Base-by-base conservation (phyloP, 2,329 filamentous ascomycete genomes). In the Chrysosporium keratinophilum region DNA sequence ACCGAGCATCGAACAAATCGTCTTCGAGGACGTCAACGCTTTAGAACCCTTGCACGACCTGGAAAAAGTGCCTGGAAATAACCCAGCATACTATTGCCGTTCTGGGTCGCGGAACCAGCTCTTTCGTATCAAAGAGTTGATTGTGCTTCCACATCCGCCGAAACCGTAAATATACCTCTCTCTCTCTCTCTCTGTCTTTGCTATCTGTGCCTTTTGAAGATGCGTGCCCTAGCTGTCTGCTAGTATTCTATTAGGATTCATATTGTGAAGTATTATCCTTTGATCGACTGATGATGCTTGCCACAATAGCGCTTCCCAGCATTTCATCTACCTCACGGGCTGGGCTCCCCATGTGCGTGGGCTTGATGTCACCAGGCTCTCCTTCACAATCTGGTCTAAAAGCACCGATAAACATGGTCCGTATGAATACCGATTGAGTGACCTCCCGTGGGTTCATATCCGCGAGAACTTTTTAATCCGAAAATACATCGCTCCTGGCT, bases 1-100 rank as follows among this genome's bases (percentile, higher is more conserved):
- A 28, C 23, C 23, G 23, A 28, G 7, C 7, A 28, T 3, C 23
- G 23, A 28, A 28, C 23, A 28, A 28, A 7, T 7, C 23, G 23
- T 28, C 23, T 28, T 28, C 23, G 23, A 28, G 23, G 23, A 28
- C 23, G 7, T 4, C 23, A 28, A 7, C 23, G 23, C 23, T 28
- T 7, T 28, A 28, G 23, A 28, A 28, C 23, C 23, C 23, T 14
- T 45, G 9, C 14, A 45, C 23, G 14, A 14, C 42, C 31, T 48
- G 2, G 17, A 46, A 15, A 52, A 52, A 17, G 50, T 52, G 4
- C 50, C 41, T 10, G 50, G 50, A 39, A 46, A 52, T 39, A 52
- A 52, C 12, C 50, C 50, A 19, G 50, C 50, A 31, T 52, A 46
- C 41, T 52, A 40, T 20, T 52, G 50, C 50, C 14, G n/a, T 4